These are phyloP conservation scores for Trichoderma hamatum DNA, from an alignment of 2,329 filamentous ascomycete species.

Conservation along the genomic window DNA sequence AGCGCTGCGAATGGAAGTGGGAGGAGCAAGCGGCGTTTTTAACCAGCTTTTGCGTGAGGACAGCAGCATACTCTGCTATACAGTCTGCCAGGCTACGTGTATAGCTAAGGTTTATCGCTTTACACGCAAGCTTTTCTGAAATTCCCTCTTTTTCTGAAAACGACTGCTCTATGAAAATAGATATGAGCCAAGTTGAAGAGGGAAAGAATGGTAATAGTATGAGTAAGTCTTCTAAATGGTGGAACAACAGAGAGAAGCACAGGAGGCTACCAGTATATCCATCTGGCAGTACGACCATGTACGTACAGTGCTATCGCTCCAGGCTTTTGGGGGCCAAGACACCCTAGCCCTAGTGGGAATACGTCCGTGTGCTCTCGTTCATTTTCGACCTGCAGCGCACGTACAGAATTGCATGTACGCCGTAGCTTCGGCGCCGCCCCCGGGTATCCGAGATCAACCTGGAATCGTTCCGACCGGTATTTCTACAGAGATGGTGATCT, in stretches of 20 bases:
- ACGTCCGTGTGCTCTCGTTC: not conserved
- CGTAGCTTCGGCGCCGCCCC: not conserved
- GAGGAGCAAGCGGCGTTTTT: not conserved
- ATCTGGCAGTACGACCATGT: not conserved
- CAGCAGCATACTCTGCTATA: not conserved
- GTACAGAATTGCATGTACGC: not conserved
- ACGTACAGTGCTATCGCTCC: not conserved
- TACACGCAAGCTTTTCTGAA: not conserved
- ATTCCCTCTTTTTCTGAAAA: not conserved
- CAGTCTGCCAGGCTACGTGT: no score
- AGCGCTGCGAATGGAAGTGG: conserved; percentile 22
- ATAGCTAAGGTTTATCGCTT: not conserved
- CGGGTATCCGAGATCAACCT: conserved; percentile 8
- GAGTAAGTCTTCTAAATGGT: not conserved
- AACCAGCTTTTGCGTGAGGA: no score
- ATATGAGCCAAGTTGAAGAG: not conserved
- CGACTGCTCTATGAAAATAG: not conserved
- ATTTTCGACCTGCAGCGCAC: not conserved
- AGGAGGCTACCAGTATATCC: no score
- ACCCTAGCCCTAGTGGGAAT: not conserved
- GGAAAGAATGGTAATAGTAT: not conserved
- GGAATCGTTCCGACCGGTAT: not conserved
- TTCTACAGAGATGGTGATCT: conserved; percentile 17
- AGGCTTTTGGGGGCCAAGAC: not conserved
- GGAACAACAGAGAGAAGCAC: not conserved